Evolutionary conservation across 2,329 filamentous ascomycete species (phyloP), one percentile per base, ranked within the genome.

Genomic region (Colletotrichum destructivum): DNA sequence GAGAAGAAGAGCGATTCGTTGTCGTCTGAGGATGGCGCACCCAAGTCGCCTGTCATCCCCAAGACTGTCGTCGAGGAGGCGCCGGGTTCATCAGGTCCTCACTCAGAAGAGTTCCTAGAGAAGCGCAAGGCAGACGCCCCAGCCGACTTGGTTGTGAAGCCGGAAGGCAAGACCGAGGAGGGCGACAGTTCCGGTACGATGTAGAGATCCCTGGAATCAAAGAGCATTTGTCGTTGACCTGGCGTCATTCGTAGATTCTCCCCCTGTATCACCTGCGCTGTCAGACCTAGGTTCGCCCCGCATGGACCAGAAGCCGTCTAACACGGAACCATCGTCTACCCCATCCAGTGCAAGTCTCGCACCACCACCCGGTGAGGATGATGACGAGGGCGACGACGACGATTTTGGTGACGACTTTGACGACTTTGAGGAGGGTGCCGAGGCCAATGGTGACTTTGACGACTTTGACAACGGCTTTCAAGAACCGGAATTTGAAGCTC

Each of bases 391-490:
- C 31, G 77, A 78, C 11, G 75, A 76, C 21, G 77, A 79, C 38
- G 76, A 86, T 52, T 89, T 89, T 77, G 88, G 86, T 26, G 88
- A 90, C 76, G 89, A 90, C 72, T 88, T 89, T 81, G 88, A 91
- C 78, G 89, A 90, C 73, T 91, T 91, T 75, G 88, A 90, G 76
- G 89, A 90, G 76, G 88, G 88, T 60, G 87, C 85, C 68, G 85
- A 85, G 75, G 86, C 83, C 9, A 85, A 84, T 56, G 85, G 84
- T 35, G 88, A 88, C 76, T 91, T 92, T 82, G 89, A 90, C 77
- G 92, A 93, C 77, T 94, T 94, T 81, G 91, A 93, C 78, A 92
- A 92, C 75, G 91, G 87, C 47, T 94, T 94, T 78, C 88, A 94
- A 77, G 85, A 89, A 79, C 80, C 88, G 68, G 84, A 85, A 66